These are phyloP conservation scores for Russula compacta DNA, from an alignment of 768 basidiomycete genomes.

Conservation along the genomic window DNA sequence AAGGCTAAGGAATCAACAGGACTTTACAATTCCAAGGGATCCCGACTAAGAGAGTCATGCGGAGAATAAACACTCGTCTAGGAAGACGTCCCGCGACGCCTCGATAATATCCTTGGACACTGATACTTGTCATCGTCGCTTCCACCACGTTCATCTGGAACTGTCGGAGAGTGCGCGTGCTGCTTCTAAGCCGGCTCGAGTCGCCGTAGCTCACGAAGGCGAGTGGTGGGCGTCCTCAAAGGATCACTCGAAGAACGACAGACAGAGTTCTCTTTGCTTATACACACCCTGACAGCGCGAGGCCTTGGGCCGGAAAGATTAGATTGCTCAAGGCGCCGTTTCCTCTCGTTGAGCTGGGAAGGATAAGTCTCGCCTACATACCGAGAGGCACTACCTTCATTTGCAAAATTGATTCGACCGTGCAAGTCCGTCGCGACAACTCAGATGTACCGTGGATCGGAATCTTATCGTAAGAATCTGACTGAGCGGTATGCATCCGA, in stretches of 20 bases:
- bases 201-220: constrained; percentile 54
- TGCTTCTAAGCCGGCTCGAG: constrained; percentile 44
- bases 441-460: constrained; percentile 29
- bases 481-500: constrained; percentile 60
- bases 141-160: constrained; percentile 36
- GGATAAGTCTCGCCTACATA: neutral
- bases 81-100: constrained; percentile 18
- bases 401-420: constrained; percentile 41
- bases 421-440: constrained; percentile 28
- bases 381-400: constrained; percentile 41
- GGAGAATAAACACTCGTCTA: neutral
- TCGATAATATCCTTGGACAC: constrained; percentile 24
- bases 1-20: no score
- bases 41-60: neutral
- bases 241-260: constrained; percentile 45
- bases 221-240: constrained; percentile 48
- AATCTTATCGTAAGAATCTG: constrained; percentile 64
- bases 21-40: neutral
- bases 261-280: neutral
- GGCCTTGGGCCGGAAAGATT: constrained; percentile 36
- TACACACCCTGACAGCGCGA: constrained; percentile 49
- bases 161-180: constrained; percentile 34
- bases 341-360: constrained; percentile 52
- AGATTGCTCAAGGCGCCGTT: constrained; percentile 43
- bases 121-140: constrained; percentile 50